Evolutionary conservation across 768 basidiomycete genomes (phyloP).

Genomic region (Tricholoma saponaceum): DNA sequence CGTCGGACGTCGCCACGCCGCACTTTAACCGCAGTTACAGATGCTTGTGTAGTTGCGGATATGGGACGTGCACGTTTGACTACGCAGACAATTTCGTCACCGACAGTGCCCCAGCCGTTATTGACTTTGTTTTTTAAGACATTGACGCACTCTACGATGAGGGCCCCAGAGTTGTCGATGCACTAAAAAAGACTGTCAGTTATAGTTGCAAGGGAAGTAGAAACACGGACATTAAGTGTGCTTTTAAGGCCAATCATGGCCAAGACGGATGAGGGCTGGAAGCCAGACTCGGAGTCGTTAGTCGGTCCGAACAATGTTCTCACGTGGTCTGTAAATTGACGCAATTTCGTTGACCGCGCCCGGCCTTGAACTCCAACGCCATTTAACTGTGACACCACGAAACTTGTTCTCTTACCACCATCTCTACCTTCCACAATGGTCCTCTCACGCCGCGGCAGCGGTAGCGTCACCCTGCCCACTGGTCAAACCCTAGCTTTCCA

Average conservation of each 20-base stretch:
- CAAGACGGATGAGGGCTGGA: not conserved
- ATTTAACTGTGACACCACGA: not conserved
- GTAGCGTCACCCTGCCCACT: constrained; percentile 63
- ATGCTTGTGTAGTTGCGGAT: constrained; percentile 57
- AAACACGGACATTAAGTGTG: constrained; percentile 83
- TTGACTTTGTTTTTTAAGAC: constrained; percentile 95
- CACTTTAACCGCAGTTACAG: constrained; percentile 83
- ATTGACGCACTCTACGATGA: constrained; percentile 94
- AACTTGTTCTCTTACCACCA: not conserved
- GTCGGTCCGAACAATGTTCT: constrained; percentile 8
- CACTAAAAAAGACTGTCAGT: constrained; percentile 45
- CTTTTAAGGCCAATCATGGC: constrained; percentile 94
- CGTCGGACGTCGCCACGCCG: constrained; percentile 92
- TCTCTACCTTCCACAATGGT: constrained; percentile 34
- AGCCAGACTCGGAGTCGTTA: constrained; percentile 6
- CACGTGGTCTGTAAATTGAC: constrained; percentile 11
- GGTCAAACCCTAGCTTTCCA: constrained; percentile 84
- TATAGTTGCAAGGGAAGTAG: not conserved
- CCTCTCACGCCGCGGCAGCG: constrained; percentile 73
- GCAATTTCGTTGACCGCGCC: too few species aligned
- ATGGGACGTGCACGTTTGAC: constrained; percentile 88
- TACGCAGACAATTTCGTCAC: constrained; percentile 95
- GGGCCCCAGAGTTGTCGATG: constrained; percentile 96
- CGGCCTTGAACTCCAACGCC: too few species aligned
- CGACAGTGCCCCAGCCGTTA: constrained; percentile 89